Percentiles rank a stretch among this genome's conserved stretches.
These are phyloP conservation scores for Mariannaea sp. DNA, from an alignment of 2,329 filamentous ascomycete genomes.

Conservation along the genomic window DNA sequence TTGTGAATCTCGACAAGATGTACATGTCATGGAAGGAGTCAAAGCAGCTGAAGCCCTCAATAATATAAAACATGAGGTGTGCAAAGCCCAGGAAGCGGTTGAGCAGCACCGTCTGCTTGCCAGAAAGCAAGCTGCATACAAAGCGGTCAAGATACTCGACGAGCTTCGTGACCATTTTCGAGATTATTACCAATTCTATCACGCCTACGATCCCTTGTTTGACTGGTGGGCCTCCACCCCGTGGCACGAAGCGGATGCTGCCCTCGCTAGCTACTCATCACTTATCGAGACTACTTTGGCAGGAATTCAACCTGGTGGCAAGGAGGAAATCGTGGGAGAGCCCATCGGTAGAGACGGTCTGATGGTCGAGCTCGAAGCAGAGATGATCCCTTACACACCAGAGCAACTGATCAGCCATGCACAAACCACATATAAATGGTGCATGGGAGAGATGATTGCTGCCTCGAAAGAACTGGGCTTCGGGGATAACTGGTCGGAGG, in stretches of 20 bases:
- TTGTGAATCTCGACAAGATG: constrained; percentile 54
- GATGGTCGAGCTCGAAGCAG: constrained; percentile 56
- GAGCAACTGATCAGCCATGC: constrained; percentile 60
- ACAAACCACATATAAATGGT: constrained; percentile 59
- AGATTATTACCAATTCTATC: constrained; percentile 57
- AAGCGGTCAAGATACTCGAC: constrained; percentile 50
- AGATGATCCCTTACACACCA: constrained; percentile 63
- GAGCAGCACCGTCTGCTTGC: constrained; percentile 40
- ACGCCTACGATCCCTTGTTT: constrained; percentile 60
- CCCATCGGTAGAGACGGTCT: constrained; percentile 59
- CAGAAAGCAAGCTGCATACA: constrained; percentile 51
- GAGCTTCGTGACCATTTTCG: constrained; percentile 48
- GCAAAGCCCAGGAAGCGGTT: constrained; percentile 43
- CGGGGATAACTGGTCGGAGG: constrained; percentile 54
- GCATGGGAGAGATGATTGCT: constrained; percentile 57
- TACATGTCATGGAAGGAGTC: constrained; percentile 49
- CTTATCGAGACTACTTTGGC: constrained; percentile 50
- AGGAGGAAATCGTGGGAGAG: constrained; percentile 60
- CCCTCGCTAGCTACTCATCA: constrained; percentile 43
- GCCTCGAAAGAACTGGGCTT: constrained; percentile 56
- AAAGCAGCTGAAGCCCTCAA: constrained; percentile 49
- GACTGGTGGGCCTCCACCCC: constrained; percentile 60
- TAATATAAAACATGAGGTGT: constrained; percentile 41
- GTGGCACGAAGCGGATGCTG: constrained; percentile 46
- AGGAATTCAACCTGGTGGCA: constrained; percentile 49